phyloP scores from a whole-genome alignment of 2,329 filamentous ascomycete species.

The Xylariaceae sp. region DNA sequence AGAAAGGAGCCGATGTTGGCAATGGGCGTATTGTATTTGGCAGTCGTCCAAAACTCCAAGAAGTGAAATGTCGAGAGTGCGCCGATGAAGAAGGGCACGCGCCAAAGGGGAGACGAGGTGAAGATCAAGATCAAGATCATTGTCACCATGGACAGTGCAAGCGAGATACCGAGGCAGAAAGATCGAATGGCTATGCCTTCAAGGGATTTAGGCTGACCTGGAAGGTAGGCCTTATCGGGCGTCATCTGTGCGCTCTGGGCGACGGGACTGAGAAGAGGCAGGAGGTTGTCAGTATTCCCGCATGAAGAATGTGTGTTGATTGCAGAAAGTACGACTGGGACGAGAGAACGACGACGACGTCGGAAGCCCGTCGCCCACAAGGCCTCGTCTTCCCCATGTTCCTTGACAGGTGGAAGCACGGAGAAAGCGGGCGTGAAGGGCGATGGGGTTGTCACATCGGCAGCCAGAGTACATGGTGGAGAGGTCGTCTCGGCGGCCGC shows the following conservation, averaged over 20 bases:
- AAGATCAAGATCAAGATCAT: slow-evolving; percentile 43
- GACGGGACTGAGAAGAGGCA: slow-evolving; percentile 42
- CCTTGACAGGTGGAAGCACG: slow-evolving; percentile 26
- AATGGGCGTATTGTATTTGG: slow-evolving; percentile 77
- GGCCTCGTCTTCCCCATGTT: slow-evolving; percentile 33
- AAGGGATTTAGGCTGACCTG: slow-evolving; percentile 60
- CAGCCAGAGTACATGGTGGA: slow-evolving; percentile 1
- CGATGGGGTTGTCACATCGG: neutral
- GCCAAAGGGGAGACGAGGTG: slow-evolving; percentile 60
- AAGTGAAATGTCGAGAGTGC: slow-evolving; percentile 87
- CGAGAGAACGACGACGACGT: slow-evolving; percentile 29
- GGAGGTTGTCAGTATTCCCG: slow-evolving; percentile 36
- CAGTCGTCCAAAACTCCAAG: slow-evolving; percentile 93
- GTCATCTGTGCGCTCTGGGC: slow-evolving; percentile 37
- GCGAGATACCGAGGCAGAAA: slow-evolving; percentile 57
- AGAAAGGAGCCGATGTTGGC: slow-evolving; percentile 80
- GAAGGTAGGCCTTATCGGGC: slow-evolving; percentile 49
- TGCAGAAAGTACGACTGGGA: slow-evolving; percentile 11
- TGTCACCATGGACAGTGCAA: slow-evolving; percentile 46
- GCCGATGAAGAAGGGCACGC: slow-evolving; percentile 68
- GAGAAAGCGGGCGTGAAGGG: slow-evolving; percentile 22
- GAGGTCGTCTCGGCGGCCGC: slow-evolving; percentile 1
- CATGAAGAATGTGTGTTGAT: slow-evolving; percentile 5
- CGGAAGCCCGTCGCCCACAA: slow-evolving; percentile 37
- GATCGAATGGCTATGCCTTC: slow-evolving; percentile 64